Base-by-base conservation (phyloP, 768 basidiomycete genomes). In the Lentinus brumalis region DNA sequence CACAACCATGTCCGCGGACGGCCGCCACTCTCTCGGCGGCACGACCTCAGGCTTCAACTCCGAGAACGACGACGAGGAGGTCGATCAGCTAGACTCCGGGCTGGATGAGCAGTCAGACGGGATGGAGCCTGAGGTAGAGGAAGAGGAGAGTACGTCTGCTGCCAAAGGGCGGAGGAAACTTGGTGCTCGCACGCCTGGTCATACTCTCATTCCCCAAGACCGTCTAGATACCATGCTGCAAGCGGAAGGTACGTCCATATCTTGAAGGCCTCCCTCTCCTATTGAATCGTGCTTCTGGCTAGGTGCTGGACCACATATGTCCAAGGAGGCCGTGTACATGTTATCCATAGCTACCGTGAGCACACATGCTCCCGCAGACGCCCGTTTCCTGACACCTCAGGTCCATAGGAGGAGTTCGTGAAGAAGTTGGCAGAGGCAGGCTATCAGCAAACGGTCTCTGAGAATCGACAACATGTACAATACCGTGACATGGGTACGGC, bases 171-270 rank as follows among this genome's bases (percentile, higher is more conserved):
- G 44, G 71, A 71, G 40, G 62, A 58, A 59, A 45, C 64, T 72
- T 30, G 66, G 69, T n/a, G 77, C 77, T 59, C 85, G 88, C 64
- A 74, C 78, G 26, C 84, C 84, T 1, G 92, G 91, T 29, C 84
- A 88, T 47, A 86, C 85, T 5, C 74, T 89, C 3, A 75, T 94
- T 38, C 91, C 92, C 15, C 76, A 83, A 39, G 73, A 81, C 41
- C 82, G 85, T 63, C 72, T 95, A 42, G 89, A 93, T 73, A 87
- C 83, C 69, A 92, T 94, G 66, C 78, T 92, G 44, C 86, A 92
- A 68, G 86, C 89, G 12, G 90, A 94, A 63, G 89, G 91, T 86
- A 71, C 50, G 81, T 26, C 30, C 15, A 21, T 18, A 5, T 76
- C 50, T 46, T 64, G 62, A 29, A 53, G 59, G 44, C 12, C 38